Base-by-base conservation (phyloP, 208 protist species). In the Perkinsela sp. region DNA sequence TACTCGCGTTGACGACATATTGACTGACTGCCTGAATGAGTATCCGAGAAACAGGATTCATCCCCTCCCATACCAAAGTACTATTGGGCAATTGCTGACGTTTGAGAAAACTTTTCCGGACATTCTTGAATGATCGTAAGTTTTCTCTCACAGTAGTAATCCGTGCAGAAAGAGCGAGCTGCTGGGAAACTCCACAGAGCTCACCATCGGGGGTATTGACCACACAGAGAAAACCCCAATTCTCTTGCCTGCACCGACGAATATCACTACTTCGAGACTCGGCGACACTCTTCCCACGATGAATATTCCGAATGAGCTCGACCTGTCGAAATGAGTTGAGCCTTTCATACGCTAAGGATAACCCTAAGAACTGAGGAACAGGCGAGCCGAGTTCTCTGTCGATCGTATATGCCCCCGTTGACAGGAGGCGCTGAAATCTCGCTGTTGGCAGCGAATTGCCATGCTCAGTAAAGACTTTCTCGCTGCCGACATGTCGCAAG, bases 141-240 rank as follows among this genome's bases (percentile, higher is more conserved):
- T 22, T 57, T 22, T 57, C 40, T 6, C 6, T 57, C 13, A n/a
- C 40, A 57, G 40, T n/a, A 6, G 40, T 57, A 22, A 57, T 57
- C 22, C 22, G 6, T 22, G 22, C 40, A n/a, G 84, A 83, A 30
- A 90, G 71, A 67, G 92, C 89, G 6, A 99, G 77, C 78, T 99
- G 96, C 75, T 98, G 99, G 30, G 99, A 77, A 30, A 99, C 86
- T 76, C 98, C 98, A 78, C 98, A 99, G 73, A 96, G 95, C 48
- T 89, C 87, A 71, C 98, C 98, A 86, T 99, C 98, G 65, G 98
- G 98, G 31, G 96, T 99, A 85, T 99, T 96, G 31, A 99, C 97
- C 76, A 97, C 96, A 82, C 98, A 99, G 32, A 99, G 78, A 80
- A 99, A 99, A 66, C 93, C 97, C 86, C 93, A 99, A 1, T 87